Percentiles rank a stretch among this genome's conserved stretches.
Conservation (phyloP, 176 grass and related monocot genomes). For the Leersia perrieri region DNA sequence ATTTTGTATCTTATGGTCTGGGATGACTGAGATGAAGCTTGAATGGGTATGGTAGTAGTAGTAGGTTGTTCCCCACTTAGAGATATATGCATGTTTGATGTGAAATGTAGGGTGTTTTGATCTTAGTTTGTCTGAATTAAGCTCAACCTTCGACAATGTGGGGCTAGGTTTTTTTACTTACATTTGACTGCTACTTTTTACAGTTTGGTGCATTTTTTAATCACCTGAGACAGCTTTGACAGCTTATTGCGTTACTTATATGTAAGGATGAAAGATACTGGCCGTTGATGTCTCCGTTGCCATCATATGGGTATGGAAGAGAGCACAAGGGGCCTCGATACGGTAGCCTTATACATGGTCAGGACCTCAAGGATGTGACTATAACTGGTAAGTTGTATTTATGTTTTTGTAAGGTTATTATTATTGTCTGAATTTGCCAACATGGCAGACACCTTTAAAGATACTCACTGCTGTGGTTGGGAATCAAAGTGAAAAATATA, state of each 20-base stretch:
- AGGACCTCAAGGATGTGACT: conserved; percentile 75
- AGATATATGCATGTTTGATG: background rate
- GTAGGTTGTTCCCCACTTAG: background rate
- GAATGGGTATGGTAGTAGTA: background rate
- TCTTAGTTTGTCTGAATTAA: background rate
- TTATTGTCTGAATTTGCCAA: conserved; percentile 9
- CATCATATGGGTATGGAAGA: conserved; percentile 95
- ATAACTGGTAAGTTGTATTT: conserved; percentile 69
- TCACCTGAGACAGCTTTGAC: conserved; percentile 33
- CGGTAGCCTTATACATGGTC: conserved; percentile 94
- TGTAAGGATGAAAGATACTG: conserved; percentile 89
- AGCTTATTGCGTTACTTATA: conserved; percentile 28
- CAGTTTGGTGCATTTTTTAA: conserved; percentile 32
- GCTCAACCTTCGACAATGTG: background rate
- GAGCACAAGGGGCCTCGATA: conserved; percentile 87
- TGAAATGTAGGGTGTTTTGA: background rate
- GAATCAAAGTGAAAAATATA: background rate
- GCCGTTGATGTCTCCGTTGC: conserved; percentile 88
- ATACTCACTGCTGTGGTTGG: background rate
- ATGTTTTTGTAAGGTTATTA: background rate
- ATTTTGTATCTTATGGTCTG: background rate
- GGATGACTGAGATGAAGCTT: background rate
- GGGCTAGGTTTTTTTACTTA: background rate
- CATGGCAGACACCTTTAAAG: background rate
- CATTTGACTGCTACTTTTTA: conserved; percentile 15